Evolutionary conservation across 352 stramenopile genomes (phyloP), one percentile per base, ranked within the genome.

Genomic region (Globisporangium echinulatum): DNA sequence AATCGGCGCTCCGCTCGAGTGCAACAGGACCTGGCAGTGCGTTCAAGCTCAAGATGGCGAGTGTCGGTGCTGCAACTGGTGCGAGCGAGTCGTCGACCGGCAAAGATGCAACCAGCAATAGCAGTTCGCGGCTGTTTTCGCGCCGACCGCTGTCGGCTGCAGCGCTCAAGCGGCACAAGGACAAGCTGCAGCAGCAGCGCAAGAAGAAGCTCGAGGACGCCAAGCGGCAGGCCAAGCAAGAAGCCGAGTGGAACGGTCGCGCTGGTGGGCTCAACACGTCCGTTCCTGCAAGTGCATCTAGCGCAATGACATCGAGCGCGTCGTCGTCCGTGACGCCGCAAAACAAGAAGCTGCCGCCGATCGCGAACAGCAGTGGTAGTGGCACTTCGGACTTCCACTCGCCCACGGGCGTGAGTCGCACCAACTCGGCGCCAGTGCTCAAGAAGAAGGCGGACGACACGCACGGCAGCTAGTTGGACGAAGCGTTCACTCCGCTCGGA

Each of bases 171-270:
- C 82, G 77, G 17, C 79, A 92, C 58, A 82, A 85, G 55, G 74
- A 88, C 33, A 88, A 90, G 68, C 60, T 87, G 43, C 50, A 72
- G 6, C 54, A 71, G 8, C 74, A 87, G 50, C 79, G 77, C 36
- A 82, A 83, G 44, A 84, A 87, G 61, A 78, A 79, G n/a, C 66
- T 79, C 47, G 81, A 90, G 36, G 81, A 91, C 14, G 65, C 67
- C 3, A 76, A 79, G 49, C 69, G 69, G 3, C 67, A 84, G 38
- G 67, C 79, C 2, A 71, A 75, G 25, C 86, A 90, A 71, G 85
- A 96, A 62, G 70, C 82, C 7, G 78, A 92, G 49, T 96, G 85
- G 87, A 71, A 82, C 37, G 85, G 85, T 8, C 79, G 85, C 7
- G 79, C 83, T 0, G 85, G 79, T 7, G 87, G 87, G 0, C 64